These are phyloP conservation scores for Paramecium octaurelia DNA, from an alignment of 73 alveolate species.

Conservation along the genomic window DNA sequence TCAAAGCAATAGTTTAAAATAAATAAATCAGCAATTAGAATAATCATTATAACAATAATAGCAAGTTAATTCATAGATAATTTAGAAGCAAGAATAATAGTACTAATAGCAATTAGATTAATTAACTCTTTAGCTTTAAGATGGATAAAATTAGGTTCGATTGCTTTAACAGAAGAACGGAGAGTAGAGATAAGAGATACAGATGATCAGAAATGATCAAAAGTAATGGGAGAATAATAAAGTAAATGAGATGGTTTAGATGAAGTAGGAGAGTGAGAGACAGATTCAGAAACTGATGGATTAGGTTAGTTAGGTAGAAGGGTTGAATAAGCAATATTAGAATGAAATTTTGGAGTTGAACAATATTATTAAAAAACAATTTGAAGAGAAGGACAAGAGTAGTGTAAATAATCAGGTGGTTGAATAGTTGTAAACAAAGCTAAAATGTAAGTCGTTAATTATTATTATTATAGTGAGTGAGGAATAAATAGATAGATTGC, in stretches of 20 bases:
- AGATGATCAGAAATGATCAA: neutral
- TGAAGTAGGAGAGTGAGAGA: neutral
- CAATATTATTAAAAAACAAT: neutral
- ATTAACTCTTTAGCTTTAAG: neutral
- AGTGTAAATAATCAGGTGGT: neutral
- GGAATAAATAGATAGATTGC: neutral
- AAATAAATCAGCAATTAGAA: neutral
- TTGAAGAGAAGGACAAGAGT: neutral
- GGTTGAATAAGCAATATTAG: neutral
- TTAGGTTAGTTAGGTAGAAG: neutral
- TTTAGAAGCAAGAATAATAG: neutral
- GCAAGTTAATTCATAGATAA: neutral
- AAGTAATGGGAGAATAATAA: neutral
- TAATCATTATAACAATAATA: neutral
- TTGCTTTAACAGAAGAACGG: neutral
- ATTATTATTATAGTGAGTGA: neutral
- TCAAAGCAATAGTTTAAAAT: neutral
- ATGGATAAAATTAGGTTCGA: neutral
- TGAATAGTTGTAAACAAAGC: neutral
- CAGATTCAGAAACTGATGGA: neutral
- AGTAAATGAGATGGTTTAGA: neutral
- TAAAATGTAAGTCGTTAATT: neutral
- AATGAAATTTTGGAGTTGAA: neutral
- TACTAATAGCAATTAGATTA: neutral
- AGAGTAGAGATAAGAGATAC: neutral